Conservation (phyloP, 768 basidiomycete genomes). For the Pisolithus microcarpus region DNA sequence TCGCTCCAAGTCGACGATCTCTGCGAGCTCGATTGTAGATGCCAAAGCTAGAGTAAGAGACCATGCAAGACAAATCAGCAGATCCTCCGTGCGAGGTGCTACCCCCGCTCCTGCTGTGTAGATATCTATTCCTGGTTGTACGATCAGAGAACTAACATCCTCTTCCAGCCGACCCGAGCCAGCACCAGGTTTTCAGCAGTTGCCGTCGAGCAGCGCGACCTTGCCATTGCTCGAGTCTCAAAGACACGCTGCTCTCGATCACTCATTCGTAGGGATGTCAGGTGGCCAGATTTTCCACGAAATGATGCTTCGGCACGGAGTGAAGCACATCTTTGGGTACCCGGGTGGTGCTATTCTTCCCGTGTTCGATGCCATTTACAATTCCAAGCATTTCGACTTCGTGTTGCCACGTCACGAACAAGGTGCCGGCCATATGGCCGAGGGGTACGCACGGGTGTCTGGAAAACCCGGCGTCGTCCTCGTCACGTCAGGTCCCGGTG, state of each 20-base stretch:
- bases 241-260: constrained; percentile 53
- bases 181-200: constrained; percentile 48
- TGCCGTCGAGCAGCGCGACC: constrained; percentile 36
- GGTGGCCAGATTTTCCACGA: constrained; percentile 99
- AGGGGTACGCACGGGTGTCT: constrained; percentile 95
- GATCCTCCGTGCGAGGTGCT: constrained; percentile 54
- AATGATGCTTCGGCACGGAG: constrained; percentile 97
- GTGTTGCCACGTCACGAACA: constrained; percentile 96
- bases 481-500: constrained; percentile 96
- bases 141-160: constrained; percentile 6
- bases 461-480: constrained; percentile 97
- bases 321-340: constrained; percentile 97
- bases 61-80: constrained; percentile 69
- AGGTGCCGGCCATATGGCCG: constrained; percentile 98
- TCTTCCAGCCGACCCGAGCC: constrained; percentile 51
- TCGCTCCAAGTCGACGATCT: constrained; percentile 46
- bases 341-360: constrained; percentile 97
- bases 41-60: constrained; percentile 77
- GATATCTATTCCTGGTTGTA: constrained; percentile 16
- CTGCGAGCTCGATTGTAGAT: constrained; percentile 55
- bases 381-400: constrained; percentile 91
- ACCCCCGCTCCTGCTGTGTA: constrained; percentile 58
- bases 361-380: constrained; percentile 99
- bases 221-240: constrained; percentile 29
- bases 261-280: constrained; percentile 87